Evolutionary conservation across 345 rosid genomes (phyloP).

Genomic region (Salix suchowensis): DNA sequence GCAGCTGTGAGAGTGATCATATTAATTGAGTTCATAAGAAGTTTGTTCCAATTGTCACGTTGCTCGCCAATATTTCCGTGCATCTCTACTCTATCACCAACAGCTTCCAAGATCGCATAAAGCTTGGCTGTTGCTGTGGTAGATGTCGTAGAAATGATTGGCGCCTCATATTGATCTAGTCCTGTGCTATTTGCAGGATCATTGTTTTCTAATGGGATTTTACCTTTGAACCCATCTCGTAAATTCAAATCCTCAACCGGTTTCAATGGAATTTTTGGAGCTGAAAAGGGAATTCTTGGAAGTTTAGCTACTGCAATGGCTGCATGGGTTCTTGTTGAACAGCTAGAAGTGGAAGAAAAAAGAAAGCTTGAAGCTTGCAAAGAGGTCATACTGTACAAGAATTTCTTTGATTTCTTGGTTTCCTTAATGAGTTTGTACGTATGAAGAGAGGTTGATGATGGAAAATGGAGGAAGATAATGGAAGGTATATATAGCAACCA

Average conservation of each 20-base stretch:
- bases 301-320: constrained; percentile 44
- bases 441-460: not conserved
- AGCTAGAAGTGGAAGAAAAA: constrained; percentile 22
- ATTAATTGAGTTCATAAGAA: constrained; percentile 58
- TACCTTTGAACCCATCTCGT: not conserved
- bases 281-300: constrained; percentile 28
- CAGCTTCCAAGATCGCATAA: constrained; percentile 44
- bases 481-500: not conserved
- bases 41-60: constrained; percentile 59
- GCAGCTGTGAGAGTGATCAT: constrained; percentile 60
- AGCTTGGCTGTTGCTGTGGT: constrained; percentile 31
- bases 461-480: not conserved
- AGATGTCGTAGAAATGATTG: not conserved
- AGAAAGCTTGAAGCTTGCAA: constrained; percentile 34
- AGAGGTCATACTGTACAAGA: constrained; percentile 32
- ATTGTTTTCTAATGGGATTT: constrained; percentile 1
- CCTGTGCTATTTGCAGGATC: not conserved
- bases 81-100: constrained; percentile 66
- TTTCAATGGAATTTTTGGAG: constrained; percentile 12
- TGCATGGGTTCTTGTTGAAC: constrained; percentile 16
- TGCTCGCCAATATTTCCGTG: constrained; percentile 62
- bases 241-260: constrained; percentile 1
- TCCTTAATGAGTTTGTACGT: not conserved
- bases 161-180: not conserved
- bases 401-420: not conserved